phyloP scores from a whole-genome alignment of 1,139 yeast genomes.

The Yamadazyma conglobata region DNA sequence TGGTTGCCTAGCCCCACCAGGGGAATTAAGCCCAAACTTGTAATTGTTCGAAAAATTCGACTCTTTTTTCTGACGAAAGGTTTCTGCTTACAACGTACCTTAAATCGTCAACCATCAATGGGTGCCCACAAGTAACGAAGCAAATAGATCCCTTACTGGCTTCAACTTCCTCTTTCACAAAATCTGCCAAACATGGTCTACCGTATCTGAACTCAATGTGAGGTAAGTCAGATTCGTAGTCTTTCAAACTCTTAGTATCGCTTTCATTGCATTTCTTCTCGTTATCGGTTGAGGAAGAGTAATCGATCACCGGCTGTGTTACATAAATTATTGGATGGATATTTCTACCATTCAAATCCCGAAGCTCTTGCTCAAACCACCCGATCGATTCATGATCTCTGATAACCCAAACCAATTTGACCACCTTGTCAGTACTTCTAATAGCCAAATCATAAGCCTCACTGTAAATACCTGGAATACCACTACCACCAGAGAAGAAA shows the following conservation, averaged over 20 bases:
- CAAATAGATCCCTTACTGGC: slow-evolving; percentile 36
- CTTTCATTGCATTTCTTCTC: slow-evolving; percentile 6
- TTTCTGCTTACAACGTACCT: slow-evolving; percentile 31
- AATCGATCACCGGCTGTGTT: slow-evolving; percentile 23
- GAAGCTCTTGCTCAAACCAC: slow-evolving; percentile 36
- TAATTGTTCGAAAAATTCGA: slow-evolving; percentile 37
- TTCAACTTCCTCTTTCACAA: slow-evolving; percentile 25
- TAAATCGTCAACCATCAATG: slow-evolving; percentile 49
- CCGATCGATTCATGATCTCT: slow-evolving; percentile 29
- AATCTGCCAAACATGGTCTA: slow-evolving; percentile 28
- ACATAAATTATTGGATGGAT: slow-evolving; percentile 30
- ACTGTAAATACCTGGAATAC: slow-evolving; percentile 41
- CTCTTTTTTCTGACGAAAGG: slow-evolving; percentile 22
- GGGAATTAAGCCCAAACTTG: slow-evolving; percentile 35
- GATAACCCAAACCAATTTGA: slow-evolving; percentile 35
- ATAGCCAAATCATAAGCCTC: slow-evolving; percentile 31
- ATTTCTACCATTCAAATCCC: slow-evolving; percentile 20
- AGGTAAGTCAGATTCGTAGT: slow-evolving; percentile 19
- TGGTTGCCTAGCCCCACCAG: too few species aligned
- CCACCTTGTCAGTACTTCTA: slow-evolving; percentile 16
- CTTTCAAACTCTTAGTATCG: slow-evolving; percentile 7
- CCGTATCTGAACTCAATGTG: slow-evolving; percentile 30
- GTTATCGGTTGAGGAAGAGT: slow-evolving; percentile 6
- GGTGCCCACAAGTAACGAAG: slow-evolving; percentile 53
- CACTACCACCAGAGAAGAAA: slow-evolving; percentile 42